Conservation (phyloP, 352 stramenopile genomes). For the Phytopythium mirpurense region DNA sequence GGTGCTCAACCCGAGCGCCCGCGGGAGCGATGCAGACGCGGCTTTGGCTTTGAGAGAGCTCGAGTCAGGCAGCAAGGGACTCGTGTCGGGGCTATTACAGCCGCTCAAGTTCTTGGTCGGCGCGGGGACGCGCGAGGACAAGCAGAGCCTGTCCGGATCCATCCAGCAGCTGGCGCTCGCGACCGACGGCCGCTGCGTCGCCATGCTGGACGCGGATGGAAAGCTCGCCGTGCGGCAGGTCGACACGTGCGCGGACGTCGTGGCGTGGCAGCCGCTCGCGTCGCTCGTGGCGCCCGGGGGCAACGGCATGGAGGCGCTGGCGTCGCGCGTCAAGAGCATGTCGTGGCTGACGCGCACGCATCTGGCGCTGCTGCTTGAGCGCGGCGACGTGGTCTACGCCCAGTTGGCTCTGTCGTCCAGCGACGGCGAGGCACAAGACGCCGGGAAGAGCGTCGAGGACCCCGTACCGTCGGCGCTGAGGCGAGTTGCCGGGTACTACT, state of each 20-base stretch:
- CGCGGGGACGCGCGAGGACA: slow-evolving; percentile 8
- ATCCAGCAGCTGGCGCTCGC: slow-evolving; percentile 41
- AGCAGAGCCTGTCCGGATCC: slow-evolving; percentile 19
- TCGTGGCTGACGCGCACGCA: neutral
- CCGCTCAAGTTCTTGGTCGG: slow-evolving; percentile 42
- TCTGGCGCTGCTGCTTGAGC: neutral
- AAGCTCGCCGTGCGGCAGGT: slow-evolving; percentile 54
- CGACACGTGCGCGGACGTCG: slow-evolving; percentile 47
- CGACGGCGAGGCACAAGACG: no score
- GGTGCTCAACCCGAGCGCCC: slow-evolving; percentile 26
- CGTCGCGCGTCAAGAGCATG: neutral
- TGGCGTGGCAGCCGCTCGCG: slow-evolving; percentile 44
- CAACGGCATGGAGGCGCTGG: neutral
- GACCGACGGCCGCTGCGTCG: slow-evolving; percentile 41
- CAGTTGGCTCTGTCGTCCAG: neutral
- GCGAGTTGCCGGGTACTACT: neutral
- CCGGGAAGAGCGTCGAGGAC: neutral
- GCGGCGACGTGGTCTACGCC: neutral
- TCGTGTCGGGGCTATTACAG: slow-evolving; percentile 19
- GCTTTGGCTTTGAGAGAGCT: neutral
- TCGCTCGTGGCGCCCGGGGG: neutral
- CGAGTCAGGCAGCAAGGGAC: slow-evolving; percentile 1
- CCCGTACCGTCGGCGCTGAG: neutral
- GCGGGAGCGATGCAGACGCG: neutral
- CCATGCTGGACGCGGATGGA: slow-evolving; percentile 42